phyloP scores from a whole-genome alignment of 225 moss, liverwort and hornwort species.

The Takakia lepidozioides region DNA sequence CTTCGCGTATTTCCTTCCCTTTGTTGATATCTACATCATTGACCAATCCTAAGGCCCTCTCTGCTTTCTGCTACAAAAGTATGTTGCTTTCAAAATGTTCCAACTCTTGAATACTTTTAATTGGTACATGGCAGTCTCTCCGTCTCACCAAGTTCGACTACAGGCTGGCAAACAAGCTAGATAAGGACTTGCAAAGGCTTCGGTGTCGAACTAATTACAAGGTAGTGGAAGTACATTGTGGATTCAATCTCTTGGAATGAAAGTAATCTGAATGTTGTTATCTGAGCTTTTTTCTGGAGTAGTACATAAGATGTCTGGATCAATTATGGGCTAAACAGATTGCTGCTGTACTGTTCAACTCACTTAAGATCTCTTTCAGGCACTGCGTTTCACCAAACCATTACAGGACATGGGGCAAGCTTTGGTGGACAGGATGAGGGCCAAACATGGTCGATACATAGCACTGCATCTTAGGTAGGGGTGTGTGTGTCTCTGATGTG shows the following conservation, averaged over 20 bases:
- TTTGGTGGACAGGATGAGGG: slow-evolving; percentile 76
- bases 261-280: no score
- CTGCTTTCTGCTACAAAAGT: no score
- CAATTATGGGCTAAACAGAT: background rate
- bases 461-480: slow-evolving; percentile 92
- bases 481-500: no score
- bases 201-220: slow-evolving; percentile 83
- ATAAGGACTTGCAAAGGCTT: slow-evolving; percentile 78
- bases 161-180: slow-evolving; percentile 84
- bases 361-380: slow-evolving; percentile 13
- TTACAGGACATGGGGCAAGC: slow-evolving; percentile 68
- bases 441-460: slow-evolving; percentile 75
- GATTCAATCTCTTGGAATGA: no score
- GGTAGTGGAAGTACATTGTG: no score
- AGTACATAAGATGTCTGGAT: no score
- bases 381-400: slow-evolving; percentile 62
- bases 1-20: no score
- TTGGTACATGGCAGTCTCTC: slow-evolving; percentile 46
- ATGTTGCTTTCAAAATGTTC: no score
- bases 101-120: no score
- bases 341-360: slow-evolving; percentile 10
- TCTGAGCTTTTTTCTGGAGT: no score
- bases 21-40: no score
- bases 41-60: no score
- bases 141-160: slow-evolving; percentile 91